phyloP scores from a whole-genome alignment of 106 monocot species.

The Acanthochlamys bracteata region DNA sequence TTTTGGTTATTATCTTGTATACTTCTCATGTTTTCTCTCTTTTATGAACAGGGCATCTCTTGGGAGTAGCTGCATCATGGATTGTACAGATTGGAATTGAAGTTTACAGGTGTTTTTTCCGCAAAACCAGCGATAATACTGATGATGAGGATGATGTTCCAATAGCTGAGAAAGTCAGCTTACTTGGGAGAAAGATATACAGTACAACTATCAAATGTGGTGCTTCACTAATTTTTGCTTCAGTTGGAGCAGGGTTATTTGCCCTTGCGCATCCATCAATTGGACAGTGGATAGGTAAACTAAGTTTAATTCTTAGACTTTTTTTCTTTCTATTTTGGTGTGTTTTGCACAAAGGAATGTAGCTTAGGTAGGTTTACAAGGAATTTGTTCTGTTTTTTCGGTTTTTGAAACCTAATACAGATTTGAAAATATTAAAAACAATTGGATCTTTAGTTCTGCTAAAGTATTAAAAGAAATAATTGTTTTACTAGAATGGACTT shows the following conservation, averaged over 20 bases:
- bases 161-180: constrained; percentile 25
- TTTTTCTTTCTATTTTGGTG: neutral
- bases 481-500: no score
- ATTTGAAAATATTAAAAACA: no score
- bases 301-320: neutral
- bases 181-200: constrained; percentile 43
- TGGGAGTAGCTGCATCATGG: constrained; percentile 84
- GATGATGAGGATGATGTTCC: constrained; percentile 21
- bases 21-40: neutral
- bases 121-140: constrained; percentile 26
- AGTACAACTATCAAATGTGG: constrained; percentile 46
- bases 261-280: constrained; percentile 67
- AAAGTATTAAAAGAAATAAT: no score
- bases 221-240: constrained; percentile 82
- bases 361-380: neutral
- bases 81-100: constrained; percentile 68
- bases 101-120: constrained; percentile 52
- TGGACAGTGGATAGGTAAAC: constrained; percentile 92
- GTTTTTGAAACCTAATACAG: no score
- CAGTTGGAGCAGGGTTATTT: constrained; percentile 79
- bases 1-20: neutral
- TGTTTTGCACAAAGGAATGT: neutral
- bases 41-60: constrained; percentile 42
- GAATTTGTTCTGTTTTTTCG: no score
- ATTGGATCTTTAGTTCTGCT: no score